phyloP scores from a whole-genome alignment of 768 basidiomycete genomes.

The Leccinum rimulosum region DNA sequence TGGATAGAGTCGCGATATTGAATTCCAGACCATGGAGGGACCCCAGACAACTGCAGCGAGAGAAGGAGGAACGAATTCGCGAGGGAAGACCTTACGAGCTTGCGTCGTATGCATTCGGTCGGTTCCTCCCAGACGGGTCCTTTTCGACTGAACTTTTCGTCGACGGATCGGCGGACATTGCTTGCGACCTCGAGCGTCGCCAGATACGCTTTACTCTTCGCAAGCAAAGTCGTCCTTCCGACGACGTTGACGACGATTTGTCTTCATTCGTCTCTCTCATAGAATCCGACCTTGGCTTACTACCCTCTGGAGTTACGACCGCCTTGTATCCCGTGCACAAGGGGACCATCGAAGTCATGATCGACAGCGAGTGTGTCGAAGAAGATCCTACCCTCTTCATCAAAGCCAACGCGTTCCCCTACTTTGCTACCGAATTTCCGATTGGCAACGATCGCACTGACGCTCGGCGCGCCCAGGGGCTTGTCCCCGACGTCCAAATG shows the following conservation, averaged over 20 bases:
- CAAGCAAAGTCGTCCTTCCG: conserved; percentile 21
- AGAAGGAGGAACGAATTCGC: conserved; percentile 23
- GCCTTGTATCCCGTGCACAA: conserved; percentile 24
- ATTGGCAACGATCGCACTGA: not conserved
- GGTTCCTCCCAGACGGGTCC: conserved; percentile 32
- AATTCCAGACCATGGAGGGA: conserved; percentile 30
- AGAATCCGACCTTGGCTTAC: not conserved
- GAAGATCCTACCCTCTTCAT: conserved; percentile 29
- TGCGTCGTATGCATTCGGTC: conserved; percentile 33
- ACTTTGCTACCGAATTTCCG: conserved; percentile 16
- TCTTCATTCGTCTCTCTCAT: not conserved
- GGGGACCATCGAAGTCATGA: conserved; percentile 20
- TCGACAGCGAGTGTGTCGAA: conserved; percentile 5
- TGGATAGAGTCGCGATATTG: conserved; percentile 23
- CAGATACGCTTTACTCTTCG: conserved; percentile 32
- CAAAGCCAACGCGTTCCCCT: conserved; percentile 32
- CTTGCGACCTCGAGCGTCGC: conserved; percentile 36
- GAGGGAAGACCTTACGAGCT: conserved; percentile 25
- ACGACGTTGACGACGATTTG: not conserved
- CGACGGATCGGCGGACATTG: conserved; percentile 29
- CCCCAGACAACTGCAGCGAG: conserved; percentile 23
- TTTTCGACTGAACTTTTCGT: conserved; percentile 34
- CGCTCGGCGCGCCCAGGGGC: conserved; percentile 24
- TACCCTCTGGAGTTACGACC: not conserved
- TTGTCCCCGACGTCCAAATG: conserved; percentile 23